Percentiles rank a stretch among this genome's conserved stretches.
Conservation (phyloP, 306 rosid genomes). For the Acmispon strigosus region DNA sequence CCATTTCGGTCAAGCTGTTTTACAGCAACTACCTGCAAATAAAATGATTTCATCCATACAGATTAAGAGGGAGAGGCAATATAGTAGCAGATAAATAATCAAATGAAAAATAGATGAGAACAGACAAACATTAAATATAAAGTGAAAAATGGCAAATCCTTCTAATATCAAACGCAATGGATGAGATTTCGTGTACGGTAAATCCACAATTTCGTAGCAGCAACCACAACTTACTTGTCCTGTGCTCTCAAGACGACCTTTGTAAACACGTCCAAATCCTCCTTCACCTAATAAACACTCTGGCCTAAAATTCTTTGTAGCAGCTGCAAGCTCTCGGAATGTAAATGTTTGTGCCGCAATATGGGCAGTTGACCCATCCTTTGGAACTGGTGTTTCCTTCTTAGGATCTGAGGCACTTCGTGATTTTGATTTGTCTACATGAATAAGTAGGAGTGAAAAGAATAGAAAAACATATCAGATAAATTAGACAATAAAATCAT, state of each 20-base stretch:
- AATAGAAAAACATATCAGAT: neutral
- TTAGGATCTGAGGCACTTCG: slow-evolving; percentile 56
- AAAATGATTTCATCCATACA: slow-evolving; percentile 23
- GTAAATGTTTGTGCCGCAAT: slow-evolving; percentile 99
- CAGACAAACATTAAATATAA: neutral
- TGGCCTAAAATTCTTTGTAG: slow-evolving; percentile 82
- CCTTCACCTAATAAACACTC: slow-evolving; percentile 93
- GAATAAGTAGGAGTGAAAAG: neutral
- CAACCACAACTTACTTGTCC: slow-evolving; percentile 67
- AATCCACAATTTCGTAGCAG: neutral
- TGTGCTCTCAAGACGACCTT: slow-evolving; percentile 88
- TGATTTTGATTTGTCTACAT: slow-evolving; percentile 71
- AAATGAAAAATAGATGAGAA: neutral
- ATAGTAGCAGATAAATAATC: neutral
- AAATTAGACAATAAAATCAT: slow-evolving; percentile 1
- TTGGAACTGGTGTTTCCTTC: slow-evolving; percentile 68
- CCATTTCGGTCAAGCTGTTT: slow-evolving; percentile 98
- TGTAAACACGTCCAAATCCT: slow-evolving; percentile 93
- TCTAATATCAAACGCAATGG: neutral
- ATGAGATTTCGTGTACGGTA: neutral
- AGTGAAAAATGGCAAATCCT: neutral
- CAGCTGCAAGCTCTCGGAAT: slow-evolving; percentile 94
- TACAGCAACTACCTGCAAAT: slow-evolving; percentile 88
- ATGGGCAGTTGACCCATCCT: slow-evolving; percentile 78
- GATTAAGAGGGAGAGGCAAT: neutral